A percentile compares a stretch with the other conserved stretches of the same genome.
Conservation (phyloP, 208 protist species). For the Blastocrithidia nonstop region DNA sequence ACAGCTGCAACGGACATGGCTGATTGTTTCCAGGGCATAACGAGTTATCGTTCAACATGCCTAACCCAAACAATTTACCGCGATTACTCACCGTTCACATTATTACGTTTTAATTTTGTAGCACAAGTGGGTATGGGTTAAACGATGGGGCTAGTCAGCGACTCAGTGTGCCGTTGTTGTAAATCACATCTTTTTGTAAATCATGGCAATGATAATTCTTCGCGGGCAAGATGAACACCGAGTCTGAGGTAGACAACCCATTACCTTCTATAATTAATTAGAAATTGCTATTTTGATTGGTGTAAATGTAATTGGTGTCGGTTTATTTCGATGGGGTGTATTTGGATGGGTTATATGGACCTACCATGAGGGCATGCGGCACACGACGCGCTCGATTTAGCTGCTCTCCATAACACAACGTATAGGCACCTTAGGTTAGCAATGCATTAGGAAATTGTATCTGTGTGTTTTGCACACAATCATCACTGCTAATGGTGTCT, state of each 20-base stretch:
- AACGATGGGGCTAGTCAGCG: constrained; percentile 51
- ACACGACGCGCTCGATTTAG: constrained; percentile 26
- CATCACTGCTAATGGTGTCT: constrained; percentile 35
- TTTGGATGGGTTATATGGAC: constrained; percentile 38
- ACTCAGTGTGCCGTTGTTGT: constrained; percentile 29
- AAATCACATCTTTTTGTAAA: constrained; percentile 33
- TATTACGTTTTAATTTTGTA: constrained; percentile 24
- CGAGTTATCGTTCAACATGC: constrained; percentile 23
- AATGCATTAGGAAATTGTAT: constrained; percentile 62
- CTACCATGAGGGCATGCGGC: constrained; percentile 36
- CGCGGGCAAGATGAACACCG: constrained; percentile 53
- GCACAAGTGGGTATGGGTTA: constrained; percentile 22
- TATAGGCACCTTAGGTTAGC: constrained; percentile 45
- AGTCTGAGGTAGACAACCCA: constrained; percentile 24
- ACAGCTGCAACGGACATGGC: constrained; percentile 63
- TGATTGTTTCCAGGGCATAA: constrained; percentile 31
- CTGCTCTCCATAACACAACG: constrained; percentile 63
- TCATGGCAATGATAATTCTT: constrained; percentile 75
- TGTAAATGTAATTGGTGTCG: constrained; percentile 25
- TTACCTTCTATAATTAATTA: constrained; percentile 42
- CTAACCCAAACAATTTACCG: constrained; percentile 41
- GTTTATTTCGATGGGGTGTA: constrained; percentile 15
- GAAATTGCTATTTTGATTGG: constrained; percentile 58
- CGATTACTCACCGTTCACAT: constrained; percentile 53
- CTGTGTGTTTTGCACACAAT: constrained; percentile 26